Conservation (phyloP, 805 yeast species). For the Cyberlindnera japonica region DNA sequence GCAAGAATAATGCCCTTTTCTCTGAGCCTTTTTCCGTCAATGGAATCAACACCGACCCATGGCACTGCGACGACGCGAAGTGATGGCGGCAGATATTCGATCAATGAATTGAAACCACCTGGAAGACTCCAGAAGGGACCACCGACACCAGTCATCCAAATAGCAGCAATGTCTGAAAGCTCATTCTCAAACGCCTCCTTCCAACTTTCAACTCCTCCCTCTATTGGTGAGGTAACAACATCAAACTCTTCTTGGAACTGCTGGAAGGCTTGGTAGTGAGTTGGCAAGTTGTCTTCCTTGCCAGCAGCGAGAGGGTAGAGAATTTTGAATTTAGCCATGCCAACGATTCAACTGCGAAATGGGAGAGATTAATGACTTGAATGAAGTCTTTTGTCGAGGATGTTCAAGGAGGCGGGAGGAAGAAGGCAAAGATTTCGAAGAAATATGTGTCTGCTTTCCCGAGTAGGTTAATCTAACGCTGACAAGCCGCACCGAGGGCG, state of each 20-base stretch:
- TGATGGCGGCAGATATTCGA: conserved; percentile 43
- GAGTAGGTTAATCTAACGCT: too few relatives aligned
- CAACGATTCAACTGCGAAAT: too few relatives aligned
- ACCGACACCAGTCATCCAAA: conserved; percentile 54
- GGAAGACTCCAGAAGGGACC: conserved; percentile 37
- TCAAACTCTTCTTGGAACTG: conserved; percentile 40
- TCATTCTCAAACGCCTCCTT: conserved; percentile 36
- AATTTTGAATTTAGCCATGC: conserved; percentile 26
- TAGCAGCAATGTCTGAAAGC: conserved; percentile 43
- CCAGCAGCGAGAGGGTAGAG: conserved; percentile 30
- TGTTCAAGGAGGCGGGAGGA: too few relatives aligned
- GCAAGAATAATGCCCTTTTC: conserved; percentile 50
- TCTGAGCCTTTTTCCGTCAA: conserved; percentile 43
- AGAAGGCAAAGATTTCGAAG: too few relatives aligned
- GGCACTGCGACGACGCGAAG: conserved; percentile 50
- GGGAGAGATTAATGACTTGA: too few relatives aligned
- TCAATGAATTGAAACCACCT: conserved; percentile 40
- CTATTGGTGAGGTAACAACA: conserved; percentile 36
- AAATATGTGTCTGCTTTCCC: too few relatives aligned
- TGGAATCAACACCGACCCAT: conserved; percentile 59
- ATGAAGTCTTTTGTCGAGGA: too few relatives aligned
- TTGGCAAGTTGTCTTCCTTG: conserved; percentile 42
- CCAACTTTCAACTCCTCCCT: conserved; percentile 38
- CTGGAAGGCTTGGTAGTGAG: conserved; percentile 42
- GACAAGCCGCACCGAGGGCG: too few relatives aligned